Conservation (phyloP, 805 yeast species). For the Clavispora carvajalis region DNA sequence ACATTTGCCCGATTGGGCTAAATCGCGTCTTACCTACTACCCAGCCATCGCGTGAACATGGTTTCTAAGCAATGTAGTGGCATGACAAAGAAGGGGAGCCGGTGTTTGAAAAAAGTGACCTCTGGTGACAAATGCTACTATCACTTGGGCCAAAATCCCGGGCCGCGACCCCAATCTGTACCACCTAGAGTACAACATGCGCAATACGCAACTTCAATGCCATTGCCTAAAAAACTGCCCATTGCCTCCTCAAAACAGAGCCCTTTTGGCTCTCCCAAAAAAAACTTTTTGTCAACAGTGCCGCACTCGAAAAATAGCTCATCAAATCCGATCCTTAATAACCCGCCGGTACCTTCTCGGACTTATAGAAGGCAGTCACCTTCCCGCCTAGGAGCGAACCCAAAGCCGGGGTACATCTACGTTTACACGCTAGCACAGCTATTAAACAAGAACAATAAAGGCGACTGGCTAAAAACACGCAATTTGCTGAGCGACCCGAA, state of each 20-base stretch:
- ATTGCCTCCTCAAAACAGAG: too few species aligned
- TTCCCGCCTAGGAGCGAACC: background rate
- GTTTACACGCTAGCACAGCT: slow-evolving; percentile 44
- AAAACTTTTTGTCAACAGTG: background rate
- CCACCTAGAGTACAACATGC: background rate
- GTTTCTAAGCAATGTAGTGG: slow-evolving; percentile 12
- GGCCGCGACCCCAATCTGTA: background rate
- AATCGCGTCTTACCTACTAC: background rate
- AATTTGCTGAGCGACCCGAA: slow-evolving; percentile 17
- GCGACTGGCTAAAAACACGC: slow-evolving; percentile 35
- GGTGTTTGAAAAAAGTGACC: slow-evolving; percentile 11
- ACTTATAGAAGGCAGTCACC: background rate
- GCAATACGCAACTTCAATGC: background rate
- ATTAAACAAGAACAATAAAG: slow-evolving; percentile 20
- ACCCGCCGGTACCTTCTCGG: background rate
- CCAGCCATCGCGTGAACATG: slow-evolving; percentile 2
- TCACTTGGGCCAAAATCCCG: slow-evolving; percentile 6
- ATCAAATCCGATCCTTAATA: too few species aligned
- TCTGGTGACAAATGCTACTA: slow-evolving; percentile 10
- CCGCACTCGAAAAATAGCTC: background rate
- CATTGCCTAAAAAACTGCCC: background rate
- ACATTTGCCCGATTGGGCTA: background rate
- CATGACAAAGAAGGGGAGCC: slow-evolving; percentile 9
- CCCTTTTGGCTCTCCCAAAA: background rate
- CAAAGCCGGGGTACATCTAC: slow-evolving; percentile 41